A percentile compares a stretch with the other conserved stretches of the same genome.
Evolutionary conservation across 2,329 filamentous ascomycete genomes (phyloP).

Genomic region (Epicoccum nigrum): DNA sequence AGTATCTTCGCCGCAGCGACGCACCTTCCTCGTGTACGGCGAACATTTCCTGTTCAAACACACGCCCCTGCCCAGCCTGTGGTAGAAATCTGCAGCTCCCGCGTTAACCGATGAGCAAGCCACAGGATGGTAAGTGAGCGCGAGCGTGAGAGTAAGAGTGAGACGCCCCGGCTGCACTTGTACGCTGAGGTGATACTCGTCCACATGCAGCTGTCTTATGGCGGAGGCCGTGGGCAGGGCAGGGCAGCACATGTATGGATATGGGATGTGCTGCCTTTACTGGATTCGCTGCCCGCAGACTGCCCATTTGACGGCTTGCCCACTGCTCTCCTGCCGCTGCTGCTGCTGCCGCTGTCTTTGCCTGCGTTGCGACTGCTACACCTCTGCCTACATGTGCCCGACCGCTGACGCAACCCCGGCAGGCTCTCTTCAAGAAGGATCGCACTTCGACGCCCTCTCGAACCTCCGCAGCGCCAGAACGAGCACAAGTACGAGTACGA

Average conservation of each 20-base stretch:
- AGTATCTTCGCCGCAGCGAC: conserved; percentile 12
- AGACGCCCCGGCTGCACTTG: background rate
- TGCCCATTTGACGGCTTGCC: background rate
- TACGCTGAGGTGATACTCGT: background rate
- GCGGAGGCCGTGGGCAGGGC: conserved; percentile 4
- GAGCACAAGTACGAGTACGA: background rate
- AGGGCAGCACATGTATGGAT: no score
- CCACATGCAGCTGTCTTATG: conserved; percentile 11
- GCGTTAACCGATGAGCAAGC: conserved; percentile 19
- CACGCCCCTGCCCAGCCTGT: background rate
- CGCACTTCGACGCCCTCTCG: conserved; percentile 30
- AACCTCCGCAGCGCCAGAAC: conserved; percentile 22
- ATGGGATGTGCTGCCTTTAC: background rate
- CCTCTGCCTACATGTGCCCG: conserved; percentile 24
- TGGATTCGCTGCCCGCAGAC: background rate
- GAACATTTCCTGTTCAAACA: conserved; percentile 14
- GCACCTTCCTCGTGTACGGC: conserved; percentile 10
- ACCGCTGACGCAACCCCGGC: conserved; percentile 37
- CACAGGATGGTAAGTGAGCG: conserved; percentile 18
- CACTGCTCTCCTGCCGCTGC: background rate
- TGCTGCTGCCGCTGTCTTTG: background rate
- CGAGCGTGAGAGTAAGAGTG: background rate
- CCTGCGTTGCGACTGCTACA: background rate
- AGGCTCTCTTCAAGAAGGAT: conserved; percentile 46
- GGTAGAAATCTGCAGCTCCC: conserved; percentile 11